A percentile compares a stretch with the other conserved stretches of the same genome.
These are phyloP conservation scores for Neonectria punicea DNA, from an alignment of 2,329 filamentous ascomycete genomes.

Conservation along the genomic window DNA sequence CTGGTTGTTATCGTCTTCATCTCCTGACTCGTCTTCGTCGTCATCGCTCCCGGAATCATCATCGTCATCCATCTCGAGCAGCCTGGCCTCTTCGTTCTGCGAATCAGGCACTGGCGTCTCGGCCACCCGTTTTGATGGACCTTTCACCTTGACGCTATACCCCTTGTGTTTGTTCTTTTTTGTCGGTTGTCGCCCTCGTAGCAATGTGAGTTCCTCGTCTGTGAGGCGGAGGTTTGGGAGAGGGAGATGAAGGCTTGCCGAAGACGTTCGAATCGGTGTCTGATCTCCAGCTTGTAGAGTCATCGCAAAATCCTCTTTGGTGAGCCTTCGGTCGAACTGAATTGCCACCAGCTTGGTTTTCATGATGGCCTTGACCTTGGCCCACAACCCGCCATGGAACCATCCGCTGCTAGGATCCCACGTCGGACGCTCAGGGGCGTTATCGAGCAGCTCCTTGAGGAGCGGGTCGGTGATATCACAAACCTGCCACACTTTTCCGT, in stretches of 20 bases:
- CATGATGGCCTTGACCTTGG: conserved; percentile 88
- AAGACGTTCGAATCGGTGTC: conserved; percentile 46
- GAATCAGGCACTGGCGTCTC: conserved; percentile 32
- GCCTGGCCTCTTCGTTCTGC: conserved; percentile 37
- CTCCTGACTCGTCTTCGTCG: conserved; percentile 43
- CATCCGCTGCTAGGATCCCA: conserved; percentile 80
- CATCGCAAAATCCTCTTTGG: conserved; percentile 49
- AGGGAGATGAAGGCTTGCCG: conserved; percentile 47
- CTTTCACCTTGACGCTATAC: conserved; percentile 48
- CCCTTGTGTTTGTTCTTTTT: conserved; percentile 51
- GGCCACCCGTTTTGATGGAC: conserved; percentile 31
- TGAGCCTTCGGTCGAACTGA: conserved; percentile 63
- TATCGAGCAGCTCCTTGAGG: conserved; percentile 72
- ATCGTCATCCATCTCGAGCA: conserved; percentile 37
- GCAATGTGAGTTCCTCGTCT: conserved; percentile 48
- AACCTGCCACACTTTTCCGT: conserved; percentile 93
- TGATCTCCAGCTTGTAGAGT: conserved; percentile 49
- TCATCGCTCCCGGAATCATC: conserved; percentile 42
- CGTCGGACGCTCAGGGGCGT: conserved; percentile 65
- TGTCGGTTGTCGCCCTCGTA: conserved; percentile 49
- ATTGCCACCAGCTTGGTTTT: conserved; percentile 83
- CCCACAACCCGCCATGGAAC: conserved; percentile 84
- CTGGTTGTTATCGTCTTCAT: conserved; percentile 28
- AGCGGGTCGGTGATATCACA: conserved; percentile 90
- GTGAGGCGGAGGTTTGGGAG: conserved; percentile 50